A percentile compares a stretch with the other conserved stretches of the same genome.
These are phyloP conservation scores for Orychophragmus violaceus DNA, from an alignment of 345 rosid genomes.

Conservation along the genomic window DNA sequence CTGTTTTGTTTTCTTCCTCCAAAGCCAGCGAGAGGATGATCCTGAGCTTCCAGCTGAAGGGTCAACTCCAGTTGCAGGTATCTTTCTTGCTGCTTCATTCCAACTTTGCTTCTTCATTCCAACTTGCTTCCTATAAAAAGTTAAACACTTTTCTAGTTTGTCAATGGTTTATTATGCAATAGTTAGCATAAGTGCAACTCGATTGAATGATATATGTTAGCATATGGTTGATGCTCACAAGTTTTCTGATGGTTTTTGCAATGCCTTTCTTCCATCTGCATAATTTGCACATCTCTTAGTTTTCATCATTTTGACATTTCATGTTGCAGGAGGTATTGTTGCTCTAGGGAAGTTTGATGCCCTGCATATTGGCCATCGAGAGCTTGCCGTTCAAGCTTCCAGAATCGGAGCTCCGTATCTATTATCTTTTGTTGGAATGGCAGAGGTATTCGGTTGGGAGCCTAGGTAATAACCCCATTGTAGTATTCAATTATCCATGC, in stretches of 20 bases:
- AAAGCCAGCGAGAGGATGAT: constrained; percentile 64
- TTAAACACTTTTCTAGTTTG: background rate
- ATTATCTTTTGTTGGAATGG: constrained; percentile 86
- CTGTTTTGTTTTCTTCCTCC: constrained; percentile 26
- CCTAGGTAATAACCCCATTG: constrained; percentile 48
- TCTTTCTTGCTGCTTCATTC: background rate
- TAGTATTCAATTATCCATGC: background rate
- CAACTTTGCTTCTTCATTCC: background rate
- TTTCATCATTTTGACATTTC: background rate
- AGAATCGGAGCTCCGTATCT: constrained; percentile 74
- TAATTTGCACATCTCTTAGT: background rate
- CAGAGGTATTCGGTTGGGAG: constrained; percentile 91
- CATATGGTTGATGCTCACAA: background rate
- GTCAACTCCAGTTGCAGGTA: constrained; percentile 64
- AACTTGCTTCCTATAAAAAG: background rate
- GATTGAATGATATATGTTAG: background rate
- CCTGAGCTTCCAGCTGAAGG: constrained; percentile 45
- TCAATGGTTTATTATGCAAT: background rate
- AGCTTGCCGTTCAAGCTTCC: constrained; percentile 91
- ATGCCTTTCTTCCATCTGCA: background rate
- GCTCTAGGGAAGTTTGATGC: constrained; percentile 99
- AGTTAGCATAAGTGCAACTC: background rate
- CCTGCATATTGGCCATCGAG: constrained; percentile 85
- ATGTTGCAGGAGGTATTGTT: constrained; percentile 70
- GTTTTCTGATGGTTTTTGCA: background rate